These are phyloP conservation scores for Planoprotostelium fungivorum DNA, from an alignment of 78 protist genomes.

Conservation along the genomic window DNA sequence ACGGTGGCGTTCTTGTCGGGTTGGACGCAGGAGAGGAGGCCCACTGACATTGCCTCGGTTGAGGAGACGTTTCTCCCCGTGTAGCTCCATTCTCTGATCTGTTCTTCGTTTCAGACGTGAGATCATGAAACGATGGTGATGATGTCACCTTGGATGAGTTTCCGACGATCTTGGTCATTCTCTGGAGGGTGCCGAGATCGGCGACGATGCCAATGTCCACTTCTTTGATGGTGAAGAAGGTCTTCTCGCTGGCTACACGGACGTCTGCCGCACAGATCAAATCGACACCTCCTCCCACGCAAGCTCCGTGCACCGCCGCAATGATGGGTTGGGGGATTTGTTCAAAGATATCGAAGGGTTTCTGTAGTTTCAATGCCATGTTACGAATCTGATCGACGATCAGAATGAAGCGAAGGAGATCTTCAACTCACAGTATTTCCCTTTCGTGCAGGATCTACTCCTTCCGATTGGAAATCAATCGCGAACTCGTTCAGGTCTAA, in stretches of 20 bases:
- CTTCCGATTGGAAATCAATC: neutral
- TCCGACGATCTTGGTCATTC: constrained; percentile 27
- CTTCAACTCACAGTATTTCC: neutral
- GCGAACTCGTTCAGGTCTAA: neutral
- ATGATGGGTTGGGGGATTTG: constrained; percentile 41
- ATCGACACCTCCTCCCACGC: constrained; percentile 79
- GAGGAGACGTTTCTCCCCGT: neutral
- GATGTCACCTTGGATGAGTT: neutral
- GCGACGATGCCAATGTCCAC: constrained; percentile 75
- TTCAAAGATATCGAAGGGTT: neutral
- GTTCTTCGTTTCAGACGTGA: too few species aligned
- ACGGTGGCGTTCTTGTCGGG: neutral
- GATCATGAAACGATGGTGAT: too few species aligned
- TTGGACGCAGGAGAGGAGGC: neutral
- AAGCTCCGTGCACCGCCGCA: constrained; percentile 61
- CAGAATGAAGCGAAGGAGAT: neutral
- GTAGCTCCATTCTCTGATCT: neutral
- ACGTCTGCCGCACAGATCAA: constrained; percentile 68
- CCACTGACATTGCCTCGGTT: neutral
- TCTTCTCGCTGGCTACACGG: constrained; percentile 52
- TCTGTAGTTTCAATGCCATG: neutral
- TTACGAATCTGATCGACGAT: neutral
- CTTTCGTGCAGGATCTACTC: neutral
- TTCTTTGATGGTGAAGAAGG: constrained; percentile 62
- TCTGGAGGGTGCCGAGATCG: constrained; percentile 84